Conservation (phyloP, 495 filamentous ascomycete species). For the Lophium mytilinum region DNA sequence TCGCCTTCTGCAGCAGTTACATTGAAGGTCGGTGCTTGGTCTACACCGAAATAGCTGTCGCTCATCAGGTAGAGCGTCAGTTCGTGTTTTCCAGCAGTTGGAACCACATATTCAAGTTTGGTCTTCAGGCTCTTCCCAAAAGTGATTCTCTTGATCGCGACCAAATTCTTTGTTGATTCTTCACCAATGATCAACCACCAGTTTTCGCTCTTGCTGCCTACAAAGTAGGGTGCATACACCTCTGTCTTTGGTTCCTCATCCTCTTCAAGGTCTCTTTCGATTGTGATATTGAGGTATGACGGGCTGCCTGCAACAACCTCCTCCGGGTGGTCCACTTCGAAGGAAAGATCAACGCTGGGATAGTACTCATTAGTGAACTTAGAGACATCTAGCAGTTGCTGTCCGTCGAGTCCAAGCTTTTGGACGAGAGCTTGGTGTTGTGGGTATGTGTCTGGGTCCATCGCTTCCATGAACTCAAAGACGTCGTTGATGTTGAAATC, state of each 20-base stretch:
- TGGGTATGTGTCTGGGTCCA: constrained; percentile 86
- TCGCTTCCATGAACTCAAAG: constrained; percentile 96
- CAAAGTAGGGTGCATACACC: constrained; percentile 95
- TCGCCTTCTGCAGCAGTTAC: constrained; percentile 83
- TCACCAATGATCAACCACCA: constrained; percentile 94
- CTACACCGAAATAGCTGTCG: constrained; percentile 94
- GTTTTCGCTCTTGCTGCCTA: constrained; percentile 87
- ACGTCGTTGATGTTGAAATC: constrained; percentile 81
- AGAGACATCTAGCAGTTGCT: constrained; percentile 80
- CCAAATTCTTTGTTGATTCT: constrained; percentile 71
- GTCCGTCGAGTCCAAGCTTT: constrained; percentile 66
- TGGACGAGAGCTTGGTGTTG: constrained; percentile 68
- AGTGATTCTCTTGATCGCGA: constrained; percentile 91
- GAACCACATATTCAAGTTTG: constrained; percentile 80
- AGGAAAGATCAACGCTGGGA: constrained; percentile 83
- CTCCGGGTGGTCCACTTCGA: constrained; percentile 75
- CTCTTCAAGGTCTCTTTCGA: constrained; percentile 72
- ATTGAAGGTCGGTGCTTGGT: constrained; percentile 86
- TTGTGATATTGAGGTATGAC: constrained; percentile 74
- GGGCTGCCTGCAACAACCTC: constrained; percentile 70
- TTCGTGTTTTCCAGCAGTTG: constrained; percentile 74
- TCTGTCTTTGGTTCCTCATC: constrained; percentile 68
- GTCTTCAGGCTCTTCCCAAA: constrained; percentile 69
- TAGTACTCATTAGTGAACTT: constrained; percentile 96
- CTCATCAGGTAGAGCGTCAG: constrained; percentile 93